Conservation (phyloP, 192 early-diverging fungal species). For the Coemansia sp. region DNA sequence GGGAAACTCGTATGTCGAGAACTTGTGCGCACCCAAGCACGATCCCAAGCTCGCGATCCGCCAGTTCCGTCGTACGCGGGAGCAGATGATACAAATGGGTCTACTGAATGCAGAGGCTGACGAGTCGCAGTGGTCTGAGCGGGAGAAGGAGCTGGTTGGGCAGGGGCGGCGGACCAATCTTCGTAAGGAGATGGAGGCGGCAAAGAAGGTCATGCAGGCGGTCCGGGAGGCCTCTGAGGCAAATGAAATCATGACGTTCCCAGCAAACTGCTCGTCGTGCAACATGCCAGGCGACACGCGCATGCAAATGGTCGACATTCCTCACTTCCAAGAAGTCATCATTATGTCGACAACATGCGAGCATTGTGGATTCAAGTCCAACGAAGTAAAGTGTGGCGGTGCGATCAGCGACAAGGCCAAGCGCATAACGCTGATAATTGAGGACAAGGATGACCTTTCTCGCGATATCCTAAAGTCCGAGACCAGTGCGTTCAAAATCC, state of each 20-base stretch:
- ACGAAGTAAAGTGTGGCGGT: slow-evolving; percentile 95
- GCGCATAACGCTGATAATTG: slow-evolving; percentile 78
- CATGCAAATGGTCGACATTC: slow-evolving; percentile 90
- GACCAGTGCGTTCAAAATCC: slow-evolving; percentile 85
- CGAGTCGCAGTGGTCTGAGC: slow-evolving; percentile 30
- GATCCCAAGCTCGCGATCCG: slow-evolving; percentile 74
- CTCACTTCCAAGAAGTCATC: slow-evolving; percentile 94
- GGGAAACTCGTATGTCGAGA: slow-evolving; percentile 92
- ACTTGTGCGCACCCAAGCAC: slow-evolving; percentile 67
- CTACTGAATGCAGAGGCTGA: slow-evolving; percentile 62
- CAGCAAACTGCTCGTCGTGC: slow-evolving; percentile 83
- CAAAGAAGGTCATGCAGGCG: slow-evolving; percentile 30
- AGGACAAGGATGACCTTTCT: slow-evolving; percentile 83
- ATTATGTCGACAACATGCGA: slow-evolving; percentile 95
- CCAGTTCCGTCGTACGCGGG: slow-evolving; percentile 71
- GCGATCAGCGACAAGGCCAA: slow-evolving; percentile 75
- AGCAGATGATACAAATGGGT: slow-evolving; percentile 79
- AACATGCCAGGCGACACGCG: slow-evolving; percentile 75
- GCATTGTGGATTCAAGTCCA: slow-evolving; percentile 89
- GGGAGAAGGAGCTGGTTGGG: slow-evolving; percentile 20
- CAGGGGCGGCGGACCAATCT: slow-evolving; percentile 18
- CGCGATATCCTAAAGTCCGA: slow-evolving; percentile 95
- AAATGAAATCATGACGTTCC: slow-evolving; percentile 79
- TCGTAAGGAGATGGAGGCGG: slow-evolving; percentile 47
- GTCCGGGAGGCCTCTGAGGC: slow-evolving; percentile 60